A percentile compares a stretch with the other conserved stretches of the same genome.
These are phyloP conservation scores for Kregervanrija pseudodelftensis DNA, from an alignment of 805 yeast species.

Conservation along the genomic window DNA sequence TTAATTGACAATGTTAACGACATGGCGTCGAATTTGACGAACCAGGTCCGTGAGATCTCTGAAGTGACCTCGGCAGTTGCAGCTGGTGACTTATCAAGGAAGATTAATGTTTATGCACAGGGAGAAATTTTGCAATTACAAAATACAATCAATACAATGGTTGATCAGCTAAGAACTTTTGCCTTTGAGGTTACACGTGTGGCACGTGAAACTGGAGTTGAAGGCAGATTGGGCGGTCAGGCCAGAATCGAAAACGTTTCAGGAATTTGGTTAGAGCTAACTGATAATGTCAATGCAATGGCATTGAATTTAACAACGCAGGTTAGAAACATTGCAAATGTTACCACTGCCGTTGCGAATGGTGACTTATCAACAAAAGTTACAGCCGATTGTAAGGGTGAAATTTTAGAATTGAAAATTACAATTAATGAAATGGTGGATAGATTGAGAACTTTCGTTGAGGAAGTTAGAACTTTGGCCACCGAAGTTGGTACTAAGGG, in stretches of 20 bases:
- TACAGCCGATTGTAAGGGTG: slow-evolving; percentile 80
- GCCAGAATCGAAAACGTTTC: slow-evolving; percentile 72
- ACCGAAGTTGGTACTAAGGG: slow-evolving; percentile 83
- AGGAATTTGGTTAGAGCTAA: slow-evolving; percentile 82
- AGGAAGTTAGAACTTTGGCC: slow-evolving; percentile 79
- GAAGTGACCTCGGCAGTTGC: slow-evolving; percentile 89
- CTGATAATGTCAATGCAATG: slow-evolving; percentile 88
- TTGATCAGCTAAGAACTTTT: slow-evolving; percentile 74
- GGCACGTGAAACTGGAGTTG: slow-evolving; percentile 85
- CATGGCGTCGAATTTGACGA: slow-evolving; percentile 82
- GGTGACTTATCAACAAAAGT: slow-evolving; percentile 79
- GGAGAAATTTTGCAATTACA: slow-evolving; percentile 83
- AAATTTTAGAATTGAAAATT: slow-evolving; percentile 68
- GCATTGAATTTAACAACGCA: slow-evolving; percentile 82
- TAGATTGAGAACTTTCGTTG: slow-evolving; percentile 73
- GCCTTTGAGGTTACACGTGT: slow-evolving; percentile 84
- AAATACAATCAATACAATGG: slow-evolving; percentile 84
- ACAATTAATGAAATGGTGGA: slow-evolving; percentile 88
- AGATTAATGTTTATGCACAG: slow-evolving; percentile 85
- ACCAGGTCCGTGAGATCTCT: slow-evolving; percentile 83
- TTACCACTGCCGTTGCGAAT: slow-evolving; percentile 80
- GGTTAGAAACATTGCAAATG: slow-evolving; percentile 81
- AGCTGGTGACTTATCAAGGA: slow-evolving; percentile 73
- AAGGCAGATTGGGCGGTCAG: slow-evolving; percentile 84
- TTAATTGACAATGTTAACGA: slow-evolving; percentile 79